Evolutionary conservation across 139 green algal genomes (phyloP), one percentile per base, ranked within the genome.

Genomic region (Pleodorina starrii): DNA sequence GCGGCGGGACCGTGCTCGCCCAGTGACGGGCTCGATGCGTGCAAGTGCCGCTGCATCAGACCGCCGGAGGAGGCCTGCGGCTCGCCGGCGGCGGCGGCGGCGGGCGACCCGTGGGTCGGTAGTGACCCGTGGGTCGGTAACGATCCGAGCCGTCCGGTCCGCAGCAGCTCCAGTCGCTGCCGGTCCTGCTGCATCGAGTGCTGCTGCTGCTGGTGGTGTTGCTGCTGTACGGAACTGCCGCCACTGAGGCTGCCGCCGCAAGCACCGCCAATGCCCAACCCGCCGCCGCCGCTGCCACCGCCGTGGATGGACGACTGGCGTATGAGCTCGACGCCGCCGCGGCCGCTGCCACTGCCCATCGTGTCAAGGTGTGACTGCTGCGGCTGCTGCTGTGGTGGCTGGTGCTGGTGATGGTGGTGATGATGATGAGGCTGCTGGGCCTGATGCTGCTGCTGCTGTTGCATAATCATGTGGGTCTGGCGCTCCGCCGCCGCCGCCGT

Each of bases 201-300:
- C n/a, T n/a, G n/a, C n/a, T n/a, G n/a, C n/a, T n/a, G n/a, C n/a
- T n/a, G n/a, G n/a, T n/a, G n/a, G n/a, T n/a, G n/a, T 46, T 75
- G 59, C 19, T 87, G 66, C 85, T 60, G 77, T 25, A 68, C 6
- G 32, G 42, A 69, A 14, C 57, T 63, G n/a, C 66, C 66, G 82
- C 82, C 82, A 66, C 82, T 80, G 11, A 48, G 35, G 35, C 76
- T 23, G 14, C 46, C 32, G 48, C 27, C 14, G 44, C 11, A 3
- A 27, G 2, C 23, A 44, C 75, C 75, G 43, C 29, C 38, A 29
- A 27, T 5, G 46, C 75, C 40, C 48, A 46, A 16, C 6, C 46
- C 32, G 48, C 27, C 14, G 44, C 11, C 27, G 44, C 23, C 23
- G 75, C 75, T 44, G 43, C 29, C 38, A 29, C 44, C 17, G 46